Evolutionary conservation across 2,329 filamentous ascomycete species (phyloP).

Genomic region (Pyrenophora teres): DNA sequence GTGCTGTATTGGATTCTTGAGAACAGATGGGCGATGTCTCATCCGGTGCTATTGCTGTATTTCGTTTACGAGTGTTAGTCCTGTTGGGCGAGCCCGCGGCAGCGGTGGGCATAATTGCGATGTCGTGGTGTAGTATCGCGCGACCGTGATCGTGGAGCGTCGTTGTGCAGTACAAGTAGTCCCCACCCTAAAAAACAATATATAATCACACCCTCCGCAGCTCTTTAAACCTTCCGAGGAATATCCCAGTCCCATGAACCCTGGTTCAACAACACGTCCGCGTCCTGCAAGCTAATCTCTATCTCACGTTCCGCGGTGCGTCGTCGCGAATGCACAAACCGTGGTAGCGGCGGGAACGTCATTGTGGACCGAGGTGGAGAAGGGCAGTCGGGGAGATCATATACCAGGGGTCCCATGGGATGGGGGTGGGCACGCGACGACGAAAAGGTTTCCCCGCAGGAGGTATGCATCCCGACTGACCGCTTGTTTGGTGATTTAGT

Average conservation of each 20-base stretch:
- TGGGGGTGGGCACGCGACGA: not conserved
- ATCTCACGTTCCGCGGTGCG: too few relatives aligned
- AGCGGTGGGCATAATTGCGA: too few relatives aligned
- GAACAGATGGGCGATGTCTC: constrained; percentile 42
- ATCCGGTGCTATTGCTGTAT: constrained; percentile 24
- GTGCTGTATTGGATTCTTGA: not conserved
- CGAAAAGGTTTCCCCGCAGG: not conserved
- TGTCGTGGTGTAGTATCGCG: too few relatives aligned
- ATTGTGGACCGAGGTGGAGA: constrained; percentile 2
- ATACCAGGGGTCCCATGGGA: not conserved
- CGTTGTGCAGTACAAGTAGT: too few relatives aligned
- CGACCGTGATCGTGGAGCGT: too few relatives aligned
- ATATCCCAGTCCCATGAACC: too few relatives aligned
- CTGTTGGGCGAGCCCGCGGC: not conserved
- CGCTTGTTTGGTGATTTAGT: not conserved
- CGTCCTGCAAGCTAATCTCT: not conserved
- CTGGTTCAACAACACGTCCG: too few relatives aligned
- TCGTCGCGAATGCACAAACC: too few relatives aligned
- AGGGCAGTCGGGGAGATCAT: not conserved
- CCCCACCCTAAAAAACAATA: too few relatives aligned
- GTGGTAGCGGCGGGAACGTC: not conserved
- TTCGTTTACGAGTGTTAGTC: constrained; percentile 17
- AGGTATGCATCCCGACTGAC: not conserved
- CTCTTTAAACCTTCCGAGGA: too few relatives aligned
- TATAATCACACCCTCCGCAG: too few relatives aligned